phyloP scores from a whole-genome alignment of 768 basidiomycete genomes.

The Russula sp. region DNA sequence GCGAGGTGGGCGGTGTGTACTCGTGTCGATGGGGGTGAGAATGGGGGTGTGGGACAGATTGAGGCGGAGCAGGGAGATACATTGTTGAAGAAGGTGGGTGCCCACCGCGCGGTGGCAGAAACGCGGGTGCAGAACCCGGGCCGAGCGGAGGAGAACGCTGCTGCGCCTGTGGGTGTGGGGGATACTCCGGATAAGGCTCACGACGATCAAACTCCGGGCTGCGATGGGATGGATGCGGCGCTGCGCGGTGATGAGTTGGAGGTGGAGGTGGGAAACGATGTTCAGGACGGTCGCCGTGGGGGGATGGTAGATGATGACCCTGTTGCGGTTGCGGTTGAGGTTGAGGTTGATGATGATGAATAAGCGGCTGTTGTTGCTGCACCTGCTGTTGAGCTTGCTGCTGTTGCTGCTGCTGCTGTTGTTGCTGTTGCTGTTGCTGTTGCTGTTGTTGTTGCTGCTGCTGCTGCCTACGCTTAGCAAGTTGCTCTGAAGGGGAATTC shows the following conservation, averaged over 20 bases:
- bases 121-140: background rate
- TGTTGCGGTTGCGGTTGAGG: slow-evolving; percentile 27
- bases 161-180: slow-evolving; percentile 20
- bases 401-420: slow-evolving; percentile 16
- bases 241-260: slow-evolving; percentile 22
- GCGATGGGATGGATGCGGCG: slow-evolving; percentile 20
- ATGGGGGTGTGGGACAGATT: slow-evolving; percentile 22
- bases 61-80: slow-evolving; percentile 23
- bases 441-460: slow-evolving; percentile 24
- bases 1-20: slow-evolving; percentile 25
- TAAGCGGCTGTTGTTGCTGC: slow-evolving; percentile 20
- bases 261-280: slow-evolving; percentile 24
- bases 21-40: slow-evolving; percentile 23
- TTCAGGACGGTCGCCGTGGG: slow-evolving; percentile 26
- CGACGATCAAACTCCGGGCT: slow-evolving; percentile 22
- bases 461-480: slow-evolving; percentile 30
- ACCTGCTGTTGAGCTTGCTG: slow-evolving; percentile 24
- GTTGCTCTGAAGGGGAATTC: slow-evolving; percentile 61
- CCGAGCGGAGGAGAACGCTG: slow-evolving; percentile 15
- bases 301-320: slow-evolving; percentile 26
- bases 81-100: slow-evolving; percentile 19
- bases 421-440: slow-evolving; percentile 14
- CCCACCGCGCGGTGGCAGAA: slow-evolving; percentile 26
- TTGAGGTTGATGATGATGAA: slow-evolving; percentile 30
- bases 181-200: slow-evolving; percentile 17